A percentile compares a stretch with the other conserved stretches of the same genome.
phyloP scores from a whole-genome alignment of 2,329 filamentous ascomycete genomes.

The Simplicillium aogashimaense region DNA sequence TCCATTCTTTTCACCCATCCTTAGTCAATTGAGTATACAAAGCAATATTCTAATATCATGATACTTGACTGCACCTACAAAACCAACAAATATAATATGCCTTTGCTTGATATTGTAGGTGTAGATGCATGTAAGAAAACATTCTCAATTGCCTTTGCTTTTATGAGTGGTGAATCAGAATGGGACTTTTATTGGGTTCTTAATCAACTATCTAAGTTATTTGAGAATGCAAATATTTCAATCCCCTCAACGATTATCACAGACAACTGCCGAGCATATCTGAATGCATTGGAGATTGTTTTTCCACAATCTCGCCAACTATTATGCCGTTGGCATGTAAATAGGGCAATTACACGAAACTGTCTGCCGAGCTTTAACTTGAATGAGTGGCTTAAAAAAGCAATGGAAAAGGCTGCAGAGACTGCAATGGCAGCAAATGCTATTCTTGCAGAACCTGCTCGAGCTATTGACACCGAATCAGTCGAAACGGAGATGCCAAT shows the following conservation, averaged over 20 bases:
- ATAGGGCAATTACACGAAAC: constrained; percentile 9
- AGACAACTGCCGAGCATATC: constrained; percentile 11
- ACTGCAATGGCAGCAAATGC: too few relatives aligned
- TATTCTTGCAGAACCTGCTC: too few relatives aligned
- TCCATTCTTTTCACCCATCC: constrained; percentile 14
- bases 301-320: constrained; percentile 7
- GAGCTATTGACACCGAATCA: too few relatives aligned
- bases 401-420: too few relatives aligned
- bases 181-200: constrained; percentile 13
- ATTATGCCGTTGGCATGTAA: constrained; percentile 10
- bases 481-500: too few relatives aligned
- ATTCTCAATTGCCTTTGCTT: constrained; percentile 14
- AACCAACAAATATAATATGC: constrained; percentile 14
- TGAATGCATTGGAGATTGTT: constrained; percentile 6
- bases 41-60: constrained; percentile 10
- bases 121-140: constrained; percentile 11
- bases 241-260: constrained; percentile 11
- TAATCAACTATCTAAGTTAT: constrained; percentile 9
- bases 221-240: constrained; percentile 5
- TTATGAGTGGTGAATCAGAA: constrained; percentile 10
- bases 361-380: constrained; percentile 5
- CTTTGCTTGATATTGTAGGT: constrained; percentile 12
- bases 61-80: constrained; percentile 14
- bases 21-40: constrained; percentile 11
- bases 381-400: too few relatives aligned